Evolutionary conservation across 768 basidiomycete genomes (phyloP).

Genomic region (Mycena chlorophos): DNA sequence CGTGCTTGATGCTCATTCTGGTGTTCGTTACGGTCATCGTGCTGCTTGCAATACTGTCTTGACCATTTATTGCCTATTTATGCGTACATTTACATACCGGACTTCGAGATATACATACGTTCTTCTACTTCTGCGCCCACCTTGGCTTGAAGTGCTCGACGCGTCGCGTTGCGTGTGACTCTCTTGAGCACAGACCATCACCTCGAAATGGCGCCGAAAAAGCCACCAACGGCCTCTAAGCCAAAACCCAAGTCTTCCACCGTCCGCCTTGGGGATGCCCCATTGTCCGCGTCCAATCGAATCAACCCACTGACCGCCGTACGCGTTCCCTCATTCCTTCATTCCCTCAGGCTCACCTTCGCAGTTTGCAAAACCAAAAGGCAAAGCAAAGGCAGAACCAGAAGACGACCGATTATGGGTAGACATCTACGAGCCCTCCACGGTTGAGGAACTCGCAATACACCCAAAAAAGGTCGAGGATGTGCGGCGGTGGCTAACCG

Average conservation of each 20-base stretch:
- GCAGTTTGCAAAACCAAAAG: constrained; percentile 18
- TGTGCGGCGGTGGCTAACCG: constrained; percentile 70
- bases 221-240: constrained; percentile 12
- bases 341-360: too few species aligned
- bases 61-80: neutral
- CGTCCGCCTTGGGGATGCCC: constrained; percentile 10
- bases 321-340: too few species aligned
- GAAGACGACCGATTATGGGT: constrained; percentile 55
- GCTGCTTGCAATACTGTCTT: constrained; percentile 59
- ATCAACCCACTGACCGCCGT: constrained; percentile 29
- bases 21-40: constrained; percentile 86
- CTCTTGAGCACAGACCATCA: neutral
- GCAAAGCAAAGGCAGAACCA: constrained; percentile 16
- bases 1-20: constrained; percentile 87
- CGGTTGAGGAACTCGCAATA: constrained; percentile 76
- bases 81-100: too few species aligned
- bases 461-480: constrained; percentile 79
- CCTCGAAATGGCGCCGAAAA: constrained; percentile 4
- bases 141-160: neutral
- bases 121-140: too few species aligned
- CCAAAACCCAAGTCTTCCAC: constrained; percentile 18
- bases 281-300: constrained; percentile 10
- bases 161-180: neutral
- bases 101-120: too few species aligned
- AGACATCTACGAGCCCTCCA: constrained; percentile 60